Percentiles rank a stretch among this genome's conserved stretches.
phyloP scores from a whole-genome alignment of 257 asterid genomes.

The Avicennia marina region DNA sequence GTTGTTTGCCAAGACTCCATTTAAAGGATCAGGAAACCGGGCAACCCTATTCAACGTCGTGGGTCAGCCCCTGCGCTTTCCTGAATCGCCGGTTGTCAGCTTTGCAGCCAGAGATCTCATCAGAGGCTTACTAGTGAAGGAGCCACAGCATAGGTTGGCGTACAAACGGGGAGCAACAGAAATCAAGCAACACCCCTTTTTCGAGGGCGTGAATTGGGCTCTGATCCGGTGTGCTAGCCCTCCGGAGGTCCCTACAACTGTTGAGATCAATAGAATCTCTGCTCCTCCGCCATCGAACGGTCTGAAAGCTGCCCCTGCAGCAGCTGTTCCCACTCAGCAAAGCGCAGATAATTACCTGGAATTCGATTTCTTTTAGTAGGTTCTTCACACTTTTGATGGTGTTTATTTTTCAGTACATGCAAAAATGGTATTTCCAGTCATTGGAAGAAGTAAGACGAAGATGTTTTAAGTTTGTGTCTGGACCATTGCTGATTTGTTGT shows the following conservation, averaged over 20 bases:
- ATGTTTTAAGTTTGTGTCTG: conserved; percentile 15
- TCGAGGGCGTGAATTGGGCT: conserved; percentile 65
- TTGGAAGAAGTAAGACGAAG: not conserved
- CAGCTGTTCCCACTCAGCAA: conserved; percentile 27
- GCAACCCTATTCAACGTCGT: conserved; percentile 55
- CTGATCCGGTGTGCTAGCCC: conserved; percentile 58
- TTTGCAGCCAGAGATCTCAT: conserved; percentile 51
- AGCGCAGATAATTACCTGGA: conserved; percentile 49
- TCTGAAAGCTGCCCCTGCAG: conserved; percentile 32
- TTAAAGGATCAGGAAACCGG: conserved; percentile 52
- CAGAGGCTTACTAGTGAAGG: conserved; percentile 51
- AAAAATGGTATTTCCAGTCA: conserved; percentile 7
- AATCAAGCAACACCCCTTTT: conserved; percentile 56
- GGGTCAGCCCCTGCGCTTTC: conserved; percentile 54
- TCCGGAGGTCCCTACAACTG: conserved; percentile 45
- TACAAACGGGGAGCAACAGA: conserved; percentile 55
- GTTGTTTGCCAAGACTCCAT: conserved; percentile 56
- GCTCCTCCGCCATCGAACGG: conserved; percentile 30
- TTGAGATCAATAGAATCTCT: conserved; percentile 37
- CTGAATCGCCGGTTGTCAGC: conserved; percentile 52
- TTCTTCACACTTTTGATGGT: no score
- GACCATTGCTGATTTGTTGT: conserved; percentile 12
- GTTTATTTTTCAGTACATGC: no score
- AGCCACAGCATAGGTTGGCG: conserved; percentile 53
- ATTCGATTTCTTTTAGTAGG: conserved; percentile 59